phyloP scores from a whole-genome alignment of 768 basidiomycete genomes.

The Ramaria rubella region DNA sequence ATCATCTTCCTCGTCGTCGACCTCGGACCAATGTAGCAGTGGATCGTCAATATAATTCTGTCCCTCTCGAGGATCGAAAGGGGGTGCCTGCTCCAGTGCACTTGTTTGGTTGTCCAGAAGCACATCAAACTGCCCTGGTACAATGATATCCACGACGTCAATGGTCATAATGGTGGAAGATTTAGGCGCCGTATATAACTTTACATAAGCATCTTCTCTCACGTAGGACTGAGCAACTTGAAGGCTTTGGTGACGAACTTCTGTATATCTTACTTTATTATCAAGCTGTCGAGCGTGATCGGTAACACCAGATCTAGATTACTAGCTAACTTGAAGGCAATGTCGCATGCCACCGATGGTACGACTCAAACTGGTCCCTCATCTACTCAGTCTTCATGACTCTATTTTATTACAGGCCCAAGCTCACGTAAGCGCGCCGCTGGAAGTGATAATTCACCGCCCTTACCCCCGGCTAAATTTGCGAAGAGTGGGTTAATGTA shows the following conservation, averaged over 20 bases:
- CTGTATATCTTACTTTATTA: too few species aligned
- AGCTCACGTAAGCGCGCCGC: neutral
- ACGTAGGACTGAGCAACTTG: too few species aligned
- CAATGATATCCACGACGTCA: neutral
- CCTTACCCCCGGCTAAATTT: neutral
- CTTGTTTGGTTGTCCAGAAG: slow-evolving; percentile 32
- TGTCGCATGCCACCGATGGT: too few species aligned
- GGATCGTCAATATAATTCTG: slow-evolving; percentile 30
- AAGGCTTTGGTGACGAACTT: too few species aligned
- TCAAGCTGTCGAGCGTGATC: too few species aligned
- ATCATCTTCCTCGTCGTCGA: slow-evolving; percentile 31
- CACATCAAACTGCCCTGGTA: slow-evolving; percentile 57
- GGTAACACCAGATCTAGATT: too few species aligned
- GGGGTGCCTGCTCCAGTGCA: slow-evolving; percentile 6
- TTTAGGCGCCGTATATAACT: too few species aligned
- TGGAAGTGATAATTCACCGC: neutral
- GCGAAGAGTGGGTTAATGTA: neutral
- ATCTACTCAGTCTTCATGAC: too few species aligned
- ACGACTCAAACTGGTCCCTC: too few species aligned
- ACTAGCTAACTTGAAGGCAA: too few species aligned
- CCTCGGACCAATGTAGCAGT: slow-evolving; percentile 22
- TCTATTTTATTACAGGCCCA: neutral
- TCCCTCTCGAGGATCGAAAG: slow-evolving; percentile 22
- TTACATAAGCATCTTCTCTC: too few species aligned
- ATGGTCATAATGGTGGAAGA: too few species aligned